Conservation (phyloP, 1,284 basidiomycete genomes). For the Trametes polyzona region DNA sequence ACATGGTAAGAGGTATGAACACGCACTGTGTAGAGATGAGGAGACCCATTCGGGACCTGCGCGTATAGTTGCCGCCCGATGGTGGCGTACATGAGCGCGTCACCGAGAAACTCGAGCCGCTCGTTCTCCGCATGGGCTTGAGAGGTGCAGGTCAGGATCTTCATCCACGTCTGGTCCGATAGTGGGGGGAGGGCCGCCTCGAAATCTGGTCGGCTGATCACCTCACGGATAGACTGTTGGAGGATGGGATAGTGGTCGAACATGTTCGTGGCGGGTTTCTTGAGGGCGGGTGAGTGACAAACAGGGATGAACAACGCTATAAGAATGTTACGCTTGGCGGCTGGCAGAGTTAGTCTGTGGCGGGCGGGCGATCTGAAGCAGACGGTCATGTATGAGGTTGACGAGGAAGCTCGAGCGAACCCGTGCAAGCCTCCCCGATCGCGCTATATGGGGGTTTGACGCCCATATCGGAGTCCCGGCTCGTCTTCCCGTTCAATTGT, state of each 20-base stretch:
- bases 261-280: neutral
- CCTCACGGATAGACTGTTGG: slow-evolving; percentile 28
- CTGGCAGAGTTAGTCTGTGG: neutral
- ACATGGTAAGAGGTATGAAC: neutral
- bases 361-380: neutral
- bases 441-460: neutral
- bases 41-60: slow-evolving; percentile 31
- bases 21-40: slow-evolving; percentile 38
- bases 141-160: slow-evolving; percentile 22
- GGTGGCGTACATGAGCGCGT: slow-evolving; percentile 40
- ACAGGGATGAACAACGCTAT: neutral
- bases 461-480: neutral
- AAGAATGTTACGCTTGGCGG: neutral
- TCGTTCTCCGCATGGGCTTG: slow-evolving; percentile 30
- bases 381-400: slow-evolving; percentile 15
- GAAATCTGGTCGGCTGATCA: slow-evolving; percentile 30
- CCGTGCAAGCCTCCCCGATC: neutral
- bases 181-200: slow-evolving; percentile 34
- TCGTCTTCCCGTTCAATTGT: neutral
- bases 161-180: slow-evolving; percentile 34
- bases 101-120: slow-evolving; percentile 39
- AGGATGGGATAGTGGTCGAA: slow-evolving; percentile 18
- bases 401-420: slow-evolving; percentile 1
- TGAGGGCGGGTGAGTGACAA: neutral
- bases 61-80: slow-evolving; percentile 34